phyloP scores from a whole-genome alignment of 163 green algal genomes.

The Chloromonas sp. region DNA sequence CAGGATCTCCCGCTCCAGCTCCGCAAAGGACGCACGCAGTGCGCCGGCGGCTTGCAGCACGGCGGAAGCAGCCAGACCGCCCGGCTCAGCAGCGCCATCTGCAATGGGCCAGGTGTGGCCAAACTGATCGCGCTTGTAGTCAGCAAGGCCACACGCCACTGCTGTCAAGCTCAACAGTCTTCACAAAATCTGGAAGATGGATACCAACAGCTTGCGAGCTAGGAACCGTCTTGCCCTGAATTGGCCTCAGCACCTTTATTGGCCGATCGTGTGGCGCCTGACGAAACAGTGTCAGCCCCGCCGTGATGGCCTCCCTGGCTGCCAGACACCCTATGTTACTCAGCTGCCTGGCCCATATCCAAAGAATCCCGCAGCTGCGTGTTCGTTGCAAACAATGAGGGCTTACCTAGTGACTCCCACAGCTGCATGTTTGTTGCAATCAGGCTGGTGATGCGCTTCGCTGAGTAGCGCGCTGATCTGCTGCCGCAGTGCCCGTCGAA shows the following conservation, averaged over 20 bases:
- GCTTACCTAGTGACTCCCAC: slow-evolving; percentile 6
- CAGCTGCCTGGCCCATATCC: too few species aligned
- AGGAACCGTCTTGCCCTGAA: too few species aligned
- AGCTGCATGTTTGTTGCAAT: slow-evolving; percentile 11
- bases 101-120: not conserved
- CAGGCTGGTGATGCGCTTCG: slow-evolving; percentile 12
- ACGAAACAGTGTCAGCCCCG: too few species aligned
- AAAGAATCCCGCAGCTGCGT: too few species aligned
- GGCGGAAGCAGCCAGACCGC: not conserved
- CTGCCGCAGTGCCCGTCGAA: slow-evolving; percentile 78
- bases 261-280: too few species aligned
- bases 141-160: not conserved
- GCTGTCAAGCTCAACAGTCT: not conserved
- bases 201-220: too few species aligned
- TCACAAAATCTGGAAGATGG: too few species aligned
- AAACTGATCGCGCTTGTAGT: not conserved
- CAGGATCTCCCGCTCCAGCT: slow-evolving; percentile 15
- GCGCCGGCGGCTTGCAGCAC: not conserved
- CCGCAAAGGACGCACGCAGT: not conserved
- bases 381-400: not conserved
- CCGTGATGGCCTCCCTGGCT: too few species aligned
- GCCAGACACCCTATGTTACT: too few species aligned
- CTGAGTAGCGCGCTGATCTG: slow-evolving; percentile 37
- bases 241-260: too few species aligned
- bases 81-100: not conserved